These are phyloP conservation scores for Grigorovia transvaalensis DNA, from an alignment of 805 yeast genomes.

Conservation along the genomic window DNA sequence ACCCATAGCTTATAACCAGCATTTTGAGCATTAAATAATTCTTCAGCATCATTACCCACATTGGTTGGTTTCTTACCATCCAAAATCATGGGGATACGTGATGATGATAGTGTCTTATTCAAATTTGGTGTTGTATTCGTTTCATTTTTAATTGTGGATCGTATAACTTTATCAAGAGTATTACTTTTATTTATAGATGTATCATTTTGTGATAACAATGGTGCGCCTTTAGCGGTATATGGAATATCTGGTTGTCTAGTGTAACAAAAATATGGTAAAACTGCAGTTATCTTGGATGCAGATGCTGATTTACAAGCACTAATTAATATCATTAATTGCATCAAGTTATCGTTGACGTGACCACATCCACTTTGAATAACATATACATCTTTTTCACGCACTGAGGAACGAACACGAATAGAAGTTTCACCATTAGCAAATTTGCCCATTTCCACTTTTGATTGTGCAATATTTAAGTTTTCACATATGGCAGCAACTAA, in stretches of 20 bases:
- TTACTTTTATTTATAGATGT: conserved; percentile 12
- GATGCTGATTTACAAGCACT: conserved; percentile 92
- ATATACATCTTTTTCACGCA: conserved; percentile 91
- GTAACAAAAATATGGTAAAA: conserved; percentile 87
- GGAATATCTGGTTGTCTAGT: conserved; percentile 94
- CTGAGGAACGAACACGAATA: conserved; percentile 76
- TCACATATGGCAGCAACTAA: conserved; percentile 68
- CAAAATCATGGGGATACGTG: conserved; percentile 30
- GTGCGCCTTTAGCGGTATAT: conserved; percentile 68
- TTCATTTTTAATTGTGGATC: conserved; percentile 11
- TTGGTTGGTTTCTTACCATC: conserved; percentile 24
- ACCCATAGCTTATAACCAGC: conserved; percentile 89
- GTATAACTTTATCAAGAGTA: conserved; percentile 13
- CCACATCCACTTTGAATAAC: conserved; percentile 82
- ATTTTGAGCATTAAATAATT: conserved; percentile 33
- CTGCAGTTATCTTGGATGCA: conserved; percentile 82
- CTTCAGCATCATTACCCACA: conserved; percentile 20
- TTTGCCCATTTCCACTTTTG: conserved; percentile 53
- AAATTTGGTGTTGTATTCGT: conserved; percentile 7
- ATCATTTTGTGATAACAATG: conserved; percentile 31
- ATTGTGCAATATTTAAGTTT: conserved; percentile 63
- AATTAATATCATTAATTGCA: conserved; percentile 72
- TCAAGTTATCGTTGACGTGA: conserved; percentile 74
- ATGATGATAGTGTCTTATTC: conserved; percentile 6
- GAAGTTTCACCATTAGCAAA: conserved; percentile 91